Evolutionary conservation across 208 protist genomes (phyloP).

Genomic region (Wallacemonas sp.): DNA sequence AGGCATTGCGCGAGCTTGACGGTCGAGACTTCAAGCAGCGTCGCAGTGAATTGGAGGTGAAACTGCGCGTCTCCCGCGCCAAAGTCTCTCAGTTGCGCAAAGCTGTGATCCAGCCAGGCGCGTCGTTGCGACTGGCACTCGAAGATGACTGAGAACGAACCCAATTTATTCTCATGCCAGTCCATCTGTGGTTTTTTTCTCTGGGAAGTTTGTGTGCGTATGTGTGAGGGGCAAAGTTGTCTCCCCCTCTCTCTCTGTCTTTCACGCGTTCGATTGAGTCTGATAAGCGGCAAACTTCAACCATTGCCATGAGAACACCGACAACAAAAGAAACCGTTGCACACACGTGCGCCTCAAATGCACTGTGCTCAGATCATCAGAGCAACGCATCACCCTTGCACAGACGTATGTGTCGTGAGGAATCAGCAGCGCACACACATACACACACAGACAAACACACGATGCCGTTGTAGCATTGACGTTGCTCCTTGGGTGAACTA

Average conservation of each 20-base stretch:
- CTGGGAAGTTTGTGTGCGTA: too few relatives aligned
- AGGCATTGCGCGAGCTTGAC: conserved; percentile 8
- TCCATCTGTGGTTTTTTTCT: background rate
- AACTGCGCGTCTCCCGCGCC: background rate
- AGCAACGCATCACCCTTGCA: too few relatives aligned
- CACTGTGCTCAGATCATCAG: too few relatives aligned
- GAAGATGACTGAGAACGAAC: background rate
- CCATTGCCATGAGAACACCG: too few relatives aligned
- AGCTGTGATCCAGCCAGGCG: background rate
- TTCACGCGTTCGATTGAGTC: too few relatives aligned
- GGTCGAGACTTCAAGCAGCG: conserved; percentile 1
- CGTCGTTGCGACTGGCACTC: background rate
- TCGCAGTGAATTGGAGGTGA: background rate
- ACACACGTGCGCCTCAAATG: too few relatives aligned
- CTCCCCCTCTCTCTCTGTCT: too few relatives aligned
- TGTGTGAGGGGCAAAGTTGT: too few relatives aligned
- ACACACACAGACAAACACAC: background rate
- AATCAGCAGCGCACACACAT: too few relatives aligned
- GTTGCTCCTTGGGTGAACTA: background rate
- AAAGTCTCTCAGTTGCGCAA: background rate
- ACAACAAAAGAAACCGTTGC: too few relatives aligned
- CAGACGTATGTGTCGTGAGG: too few relatives aligned
- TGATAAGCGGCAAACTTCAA: too few relatives aligned
- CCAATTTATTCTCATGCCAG: background rate
- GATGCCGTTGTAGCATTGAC: background rate